These are phyloP conservation scores for baker's yeast (Saccharomyces cerevisiae) DNA, from an alignment of 805 yeast genomes.

Conservation along the genomic window DNA sequence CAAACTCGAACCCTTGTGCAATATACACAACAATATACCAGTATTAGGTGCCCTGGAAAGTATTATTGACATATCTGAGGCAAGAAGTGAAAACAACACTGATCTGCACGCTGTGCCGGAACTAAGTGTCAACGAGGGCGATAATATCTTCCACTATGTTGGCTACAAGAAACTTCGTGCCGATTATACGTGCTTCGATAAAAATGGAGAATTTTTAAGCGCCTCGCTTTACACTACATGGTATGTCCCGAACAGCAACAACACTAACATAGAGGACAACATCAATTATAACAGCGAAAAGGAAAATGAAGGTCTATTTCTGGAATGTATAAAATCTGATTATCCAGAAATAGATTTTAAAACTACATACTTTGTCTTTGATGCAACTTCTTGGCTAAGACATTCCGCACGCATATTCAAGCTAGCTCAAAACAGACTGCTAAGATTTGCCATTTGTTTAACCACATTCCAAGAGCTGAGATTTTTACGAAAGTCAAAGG, in stretches of 20 bases:
- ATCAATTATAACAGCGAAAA: not conserved
- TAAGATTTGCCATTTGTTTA: constrained; percentile 58
- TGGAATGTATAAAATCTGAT: constrained; percentile 14
- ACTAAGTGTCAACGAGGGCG: constrained; percentile 21
- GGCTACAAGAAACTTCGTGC: constrained; percentile 27
- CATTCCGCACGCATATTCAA: constrained; percentile 72
- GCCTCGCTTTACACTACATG: constrained; percentile 28
- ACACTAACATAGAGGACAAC: not conserved
- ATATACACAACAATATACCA: not conserved
- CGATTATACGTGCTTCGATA: constrained; percentile 26
- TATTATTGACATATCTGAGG: constrained; percentile 10
- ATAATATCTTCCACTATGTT: constrained; percentile 25
- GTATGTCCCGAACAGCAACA: constrained; percentile 3
- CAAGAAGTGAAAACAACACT: constrained; percentile 15
- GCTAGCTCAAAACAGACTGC: constrained; percentile 50
- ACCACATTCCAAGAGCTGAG: constrained; percentile 73
- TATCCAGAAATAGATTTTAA: constrained; percentile 42
- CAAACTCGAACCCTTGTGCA: not conserved
- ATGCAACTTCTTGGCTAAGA: constrained; percentile 73
- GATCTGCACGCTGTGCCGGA: constrained; percentile 17
- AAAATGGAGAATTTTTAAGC: constrained; percentile 29
- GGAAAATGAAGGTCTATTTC: constrained; percentile 15
- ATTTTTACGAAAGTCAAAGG: constrained; percentile 60
- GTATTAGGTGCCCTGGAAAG: not conserved
- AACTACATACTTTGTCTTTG: constrained; percentile 53